Base-by-base conservation (phyloP, 352 stramenopile species). In the Globisporangium lucens region DNA sequence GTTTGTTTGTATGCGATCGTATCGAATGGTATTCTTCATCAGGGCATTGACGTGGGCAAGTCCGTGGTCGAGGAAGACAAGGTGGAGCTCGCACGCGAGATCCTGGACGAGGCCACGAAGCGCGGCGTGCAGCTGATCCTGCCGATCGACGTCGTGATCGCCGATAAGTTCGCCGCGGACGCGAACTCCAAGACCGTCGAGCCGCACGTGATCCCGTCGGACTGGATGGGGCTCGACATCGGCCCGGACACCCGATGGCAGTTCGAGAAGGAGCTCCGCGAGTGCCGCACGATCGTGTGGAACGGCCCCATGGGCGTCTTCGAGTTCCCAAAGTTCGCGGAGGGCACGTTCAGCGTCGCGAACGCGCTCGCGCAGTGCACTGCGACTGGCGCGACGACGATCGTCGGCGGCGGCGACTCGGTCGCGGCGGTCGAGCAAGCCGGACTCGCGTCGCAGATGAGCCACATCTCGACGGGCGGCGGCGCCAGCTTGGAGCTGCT, bases 401-500 rank as follows among this genome's bases (percentile, higher is more conserved):
- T 98, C 59, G 93, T 98, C 38, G 93, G 97, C 47, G 97, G 97
- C 46, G 97, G 97, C 41, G 97, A 99, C 77, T 98, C 93, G 59
- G 97, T 99, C 61, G 95, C 97, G 22, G 96, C 96, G 29, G 89
- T 98, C 3, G 97, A 99, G 70, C 83, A 98, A 60, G 89, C 89
- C 38, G 92, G 91, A 5, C 80, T 99, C 41, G 94, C 85, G 24
- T 78, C 90, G 53, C 91, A 96, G 62, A 98, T 99, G 78, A 98
- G 90, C 75, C 97, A 99, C 75, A 98, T 99, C 72, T 98, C 88
- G 15, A 99, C 98, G 10, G 98, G 98, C 67, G 98, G 98, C 64
- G 98, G 98, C 79, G 98, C 98, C 35, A 98, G 93, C 49, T 85
- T 99, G 64, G 98, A 99, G 83, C 87, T 99, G 56, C 80, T 99